Base-by-base conservation (phyloP, 768 basidiomycete species). In the Mycena olivaceomarginata region DNA sequence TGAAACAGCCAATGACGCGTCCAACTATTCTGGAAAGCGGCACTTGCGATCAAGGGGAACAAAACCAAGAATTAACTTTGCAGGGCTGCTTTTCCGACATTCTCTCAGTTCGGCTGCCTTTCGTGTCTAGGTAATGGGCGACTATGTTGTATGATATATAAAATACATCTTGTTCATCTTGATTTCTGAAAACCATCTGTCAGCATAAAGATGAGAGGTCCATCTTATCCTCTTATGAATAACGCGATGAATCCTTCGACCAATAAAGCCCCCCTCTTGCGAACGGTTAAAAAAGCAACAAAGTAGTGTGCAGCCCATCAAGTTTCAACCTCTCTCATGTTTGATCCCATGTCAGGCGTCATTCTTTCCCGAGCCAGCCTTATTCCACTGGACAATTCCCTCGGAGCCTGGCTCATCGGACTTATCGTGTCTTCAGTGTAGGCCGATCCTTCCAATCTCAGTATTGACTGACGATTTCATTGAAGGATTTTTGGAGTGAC, bases 361-460 rank as follows among this genome's bases (percentile, higher is more conserved):
- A 48, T 72, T 48, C 62, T 56, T 72, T 22, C 70, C 37, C 70
- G 70, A 16, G 60, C 62, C 37, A 72, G 70, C 63, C 70, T 72
- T n/a, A 72, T 72, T n/a, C 70, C 70, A 7, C 70, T 72, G 37
- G 70, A 72, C 63, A 56, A 72, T 56, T 64, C 22, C 39, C 70
- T 72, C 16, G 70, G 70, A 10, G 63, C 70, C 37, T 72, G 70
- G 70, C 63, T 2, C 25, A 25, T 25, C 25, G 25, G 25, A 25
- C 25, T 25, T 25, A 25, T 25, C 25, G 25, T 25, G 25, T 64
- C 60, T 72, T 64, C 48, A 41, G 70, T 72, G 70, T 72, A 31
- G 65, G 70, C 12, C 25, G 6, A 43, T 18, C 43, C 22, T 72
- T 46, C 63, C 7, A 64, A 63, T 51, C 46, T 53, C 9, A 3